Evolutionary conservation across 2,329 filamentous ascomycete genomes (phyloP).

Genomic region (Aspergillus novofumigatus): DNA sequence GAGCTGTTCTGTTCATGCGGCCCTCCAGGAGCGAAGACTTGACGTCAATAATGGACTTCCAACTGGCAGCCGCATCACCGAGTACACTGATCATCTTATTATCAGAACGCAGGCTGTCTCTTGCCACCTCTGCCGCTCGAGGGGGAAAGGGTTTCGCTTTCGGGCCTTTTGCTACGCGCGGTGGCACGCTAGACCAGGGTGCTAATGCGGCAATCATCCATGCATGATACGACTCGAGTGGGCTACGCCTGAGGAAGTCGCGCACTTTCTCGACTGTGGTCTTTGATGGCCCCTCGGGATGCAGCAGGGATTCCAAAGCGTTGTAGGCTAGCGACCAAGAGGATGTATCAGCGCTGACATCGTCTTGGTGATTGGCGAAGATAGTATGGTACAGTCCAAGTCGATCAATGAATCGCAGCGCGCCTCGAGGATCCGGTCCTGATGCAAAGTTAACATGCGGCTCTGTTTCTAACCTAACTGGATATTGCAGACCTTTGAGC

Average conservation of each 20-base stretch:
- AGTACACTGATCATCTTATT: slow-evolving; percentile 71
- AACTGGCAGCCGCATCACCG: slow-evolving; percentile 59
- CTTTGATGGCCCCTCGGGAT: slow-evolving; percentile 38
- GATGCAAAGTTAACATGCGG: neutral
- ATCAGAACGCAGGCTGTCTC: slow-evolving; percentile 73
- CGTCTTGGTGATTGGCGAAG: slow-evolving; percentile 42
- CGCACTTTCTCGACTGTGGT: slow-evolving; percentile 29
- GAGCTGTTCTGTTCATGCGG: slow-evolving; percentile 23
- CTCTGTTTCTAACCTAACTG: neutral
- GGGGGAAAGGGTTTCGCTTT: slow-evolving; percentile 54
- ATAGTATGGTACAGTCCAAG: slow-evolving; percentile 39
- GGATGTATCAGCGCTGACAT: slow-evolving; percentile 53
- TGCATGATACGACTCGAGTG: slow-evolving; percentile 64
- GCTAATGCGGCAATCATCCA: slow-evolving; percentile 73
- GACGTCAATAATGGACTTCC: slow-evolving; percentile 57
- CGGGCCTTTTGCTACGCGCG: slow-evolving; percentile 33
- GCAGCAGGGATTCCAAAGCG: slow-evolving; percentile 52
- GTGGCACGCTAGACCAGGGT: slow-evolving; percentile 62
- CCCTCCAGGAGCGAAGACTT: slow-evolving; percentile 43
- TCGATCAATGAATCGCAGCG: slow-evolving; percentile 37
- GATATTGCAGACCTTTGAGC: slow-evolving; percentile 58
- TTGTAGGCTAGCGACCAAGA: slow-evolving; percentile 64
- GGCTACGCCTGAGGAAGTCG: slow-evolving; percentile 55
- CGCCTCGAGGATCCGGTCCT: slow-evolving; percentile 37
- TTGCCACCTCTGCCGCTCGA: slow-evolving; percentile 59